These are phyloP conservation scores for Globisporangium cederbergense DNA, from an alignment of 352 stramenopile genomes.

Conservation along the genomic window DNA sequence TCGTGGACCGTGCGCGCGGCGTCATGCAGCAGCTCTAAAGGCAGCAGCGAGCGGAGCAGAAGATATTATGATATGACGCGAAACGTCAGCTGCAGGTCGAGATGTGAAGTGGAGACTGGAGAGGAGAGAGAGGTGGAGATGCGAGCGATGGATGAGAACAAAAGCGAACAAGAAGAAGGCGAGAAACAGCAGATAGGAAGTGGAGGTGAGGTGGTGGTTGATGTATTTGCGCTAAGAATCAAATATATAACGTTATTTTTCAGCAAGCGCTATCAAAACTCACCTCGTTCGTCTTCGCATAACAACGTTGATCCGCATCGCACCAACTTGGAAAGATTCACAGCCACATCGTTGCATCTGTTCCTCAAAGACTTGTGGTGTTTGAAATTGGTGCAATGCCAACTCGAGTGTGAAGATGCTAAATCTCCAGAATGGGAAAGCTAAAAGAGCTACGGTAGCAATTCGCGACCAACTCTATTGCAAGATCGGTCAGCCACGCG, in stretches of 20 bases:
- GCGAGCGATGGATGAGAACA: background rate
- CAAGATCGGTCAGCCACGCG: background rate
- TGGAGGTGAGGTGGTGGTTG: conserved; percentile 12
- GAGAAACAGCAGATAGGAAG: background rate
- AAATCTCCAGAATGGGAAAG: no score
- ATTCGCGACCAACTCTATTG: background rate
- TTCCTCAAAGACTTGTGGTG: no score
- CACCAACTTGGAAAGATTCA: no score
- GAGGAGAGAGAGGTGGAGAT: conserved; percentile 10
- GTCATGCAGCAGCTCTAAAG: conserved; percentile 41
- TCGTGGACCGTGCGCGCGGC: conserved; percentile 68
- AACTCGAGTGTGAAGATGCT: no score
- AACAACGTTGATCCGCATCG: background rate
- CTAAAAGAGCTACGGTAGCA: no score
- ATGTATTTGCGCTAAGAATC: conserved; percentile 16
- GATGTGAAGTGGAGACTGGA: conserved; percentile 7
- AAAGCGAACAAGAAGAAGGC: background rate
- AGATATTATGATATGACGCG: background rate
- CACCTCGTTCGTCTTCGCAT: background rate
- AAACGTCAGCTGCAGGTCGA: conserved; percentile 12
- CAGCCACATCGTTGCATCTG: no score
- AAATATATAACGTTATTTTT: conserved; percentile 42
- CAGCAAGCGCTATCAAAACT: background rate
- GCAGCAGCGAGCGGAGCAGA: background rate
- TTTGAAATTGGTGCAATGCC: no score